A percentile compares a stretch with the other conserved stretches of the same genome.
phyloP scores from a whole-genome alignment of 2,329 filamentous ascomycete genomes.

The Penicillium palitans region DNA sequence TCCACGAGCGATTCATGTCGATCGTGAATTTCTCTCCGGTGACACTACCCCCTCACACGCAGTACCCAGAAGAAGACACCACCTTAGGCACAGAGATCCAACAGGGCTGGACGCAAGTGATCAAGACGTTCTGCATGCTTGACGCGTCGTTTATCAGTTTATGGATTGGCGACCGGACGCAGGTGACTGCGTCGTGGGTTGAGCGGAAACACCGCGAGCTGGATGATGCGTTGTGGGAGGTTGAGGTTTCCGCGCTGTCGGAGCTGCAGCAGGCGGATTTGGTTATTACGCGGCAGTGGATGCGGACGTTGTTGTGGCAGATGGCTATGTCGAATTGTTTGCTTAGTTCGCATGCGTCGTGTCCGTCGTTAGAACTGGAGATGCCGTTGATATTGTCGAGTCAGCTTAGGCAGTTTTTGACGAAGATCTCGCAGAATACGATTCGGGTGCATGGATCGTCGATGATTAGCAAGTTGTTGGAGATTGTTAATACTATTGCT shows the following conservation, averaged over 20 bases:
- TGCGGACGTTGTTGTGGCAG: conserved; percentile 52
- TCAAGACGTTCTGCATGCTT: conserved; percentile 48
- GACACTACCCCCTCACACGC: conserved; percentile 42
- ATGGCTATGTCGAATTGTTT: conserved; percentile 52
- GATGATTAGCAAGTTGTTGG: conserved; percentile 61
- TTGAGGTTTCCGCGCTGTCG: conserved; percentile 41
- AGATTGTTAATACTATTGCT: conserved; percentile 61
- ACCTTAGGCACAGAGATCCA: conserved; percentile 38
- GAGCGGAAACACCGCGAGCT: conserved; percentile 48
- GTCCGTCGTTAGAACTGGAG: conserved; percentile 41
- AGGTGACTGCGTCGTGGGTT: conserved; percentile 47
- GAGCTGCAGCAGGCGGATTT: conserved; percentile 52
- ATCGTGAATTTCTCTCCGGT: conserved; percentile 52
- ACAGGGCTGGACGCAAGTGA: conserved; percentile 48
- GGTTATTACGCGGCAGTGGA: conserved; percentile 53
- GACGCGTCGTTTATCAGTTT: conserved; percentile 48
- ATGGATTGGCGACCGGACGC: conserved; percentile 44
- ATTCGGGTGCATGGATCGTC: conserved; percentile 58
- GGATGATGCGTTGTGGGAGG: conserved; percentile 41
- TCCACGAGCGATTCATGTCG: conserved; percentile 59
- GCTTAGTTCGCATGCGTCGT: conserved; percentile 34
- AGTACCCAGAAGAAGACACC: conserved; percentile 42
- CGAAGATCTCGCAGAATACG: conserved; percentile 45
- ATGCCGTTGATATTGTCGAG: conserved; percentile 49
- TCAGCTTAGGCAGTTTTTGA: conserved; percentile 46